Base-by-base conservation (phyloP, 495 filamentous ascomycete genomes). In the Penicillium turbatum region DNA sequence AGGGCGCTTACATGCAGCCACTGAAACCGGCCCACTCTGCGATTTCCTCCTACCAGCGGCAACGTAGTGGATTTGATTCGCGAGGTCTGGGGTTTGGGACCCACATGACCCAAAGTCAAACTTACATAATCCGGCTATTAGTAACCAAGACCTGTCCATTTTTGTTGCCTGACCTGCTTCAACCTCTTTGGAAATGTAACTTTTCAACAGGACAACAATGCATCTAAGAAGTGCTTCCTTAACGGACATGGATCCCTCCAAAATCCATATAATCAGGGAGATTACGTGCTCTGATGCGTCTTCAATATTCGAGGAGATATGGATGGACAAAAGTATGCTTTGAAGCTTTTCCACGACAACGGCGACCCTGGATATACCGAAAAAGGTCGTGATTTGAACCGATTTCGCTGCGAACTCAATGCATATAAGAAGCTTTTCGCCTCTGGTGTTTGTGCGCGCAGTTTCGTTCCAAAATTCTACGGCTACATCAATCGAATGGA, bases 401-500 rank as follows among this genome's bases (percentile, higher is more conserved):
- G 59, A 12, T 64, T 61, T 51, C 59, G 61, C 45, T 59, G 59
- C 51, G 61, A 64, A 53, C 29, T 52, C 1, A 59, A 61, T 21
- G 58, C 62, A 13, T 67, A 65, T 37, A 17, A 48, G n/a, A 65
- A 67, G 8, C 59, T 67, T 11, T 34, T 26, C 37, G 13, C 31
- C 17, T 53, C 39, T 32, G 58, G 63, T 32, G 60, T 59, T 0
- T 66, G 60, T 24, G 48, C 48, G 1, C 24, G 55, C 15, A 51
- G 58, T 4, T 57, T 64, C 32, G 59, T 62, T 47, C 63, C 61
- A 38, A 24, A 34, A 35, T 64, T 51, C 42, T 52, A 65, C 27
- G 60, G 60, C 46, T 50, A 48, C 17, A 55, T 63, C 45, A 42
- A 63, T 58, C 56, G 54, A 55, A 15, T 64, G 3, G 59, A 68